These are phyloP conservation scores for Ascoidea asiatica DNA, from an alignment of 805 yeast genomes.

Conservation along the genomic window DNA sequence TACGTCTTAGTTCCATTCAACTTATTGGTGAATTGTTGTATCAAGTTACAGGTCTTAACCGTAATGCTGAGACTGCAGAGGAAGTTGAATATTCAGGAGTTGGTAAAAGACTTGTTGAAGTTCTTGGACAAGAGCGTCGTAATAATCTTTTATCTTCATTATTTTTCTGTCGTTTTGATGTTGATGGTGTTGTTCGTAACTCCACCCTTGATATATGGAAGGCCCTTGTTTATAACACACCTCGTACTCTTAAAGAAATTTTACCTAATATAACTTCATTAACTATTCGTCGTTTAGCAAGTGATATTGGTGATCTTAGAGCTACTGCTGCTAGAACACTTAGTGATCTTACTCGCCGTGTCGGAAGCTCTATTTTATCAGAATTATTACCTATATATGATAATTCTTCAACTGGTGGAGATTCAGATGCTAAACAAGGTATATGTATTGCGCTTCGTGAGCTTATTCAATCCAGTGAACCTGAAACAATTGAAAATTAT, in stretches of 20 bases:
- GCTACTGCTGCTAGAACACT: conserved; percentile 84
- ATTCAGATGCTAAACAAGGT: conserved; percentile 87
- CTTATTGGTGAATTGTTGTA: conserved; percentile 88
- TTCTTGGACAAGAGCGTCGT: conserved; percentile 79
- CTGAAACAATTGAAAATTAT: conserved; percentile 45
- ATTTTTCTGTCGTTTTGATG: conserved; percentile 89
- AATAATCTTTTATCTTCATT: conserved; percentile 76
- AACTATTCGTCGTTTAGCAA: conserved; percentile 73
- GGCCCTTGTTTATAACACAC: conserved; percentile 90
- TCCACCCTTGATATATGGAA: conserved; percentile 95
- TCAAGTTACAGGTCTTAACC: conserved; percentile 78
- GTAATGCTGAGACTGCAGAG: conserved; percentile 10
- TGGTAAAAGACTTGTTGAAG: conserved; percentile 52
- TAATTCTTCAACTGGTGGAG: conserved; percentile 39
- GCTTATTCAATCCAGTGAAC: conserved; percentile 60
- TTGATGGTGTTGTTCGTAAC: conserved; percentile 72
- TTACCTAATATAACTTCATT: conserved; percentile 70
- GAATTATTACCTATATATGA: conserved; percentile 79
- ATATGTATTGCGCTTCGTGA: conserved; percentile 89
- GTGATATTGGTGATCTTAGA: conserved; percentile 67
- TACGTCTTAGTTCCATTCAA: conserved; percentile 87
- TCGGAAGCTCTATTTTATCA: conserved; percentile 75
- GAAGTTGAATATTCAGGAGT: conserved; percentile 28
- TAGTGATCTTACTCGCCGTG: conserved; percentile 90
- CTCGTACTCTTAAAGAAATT: conserved; percentile 85